Evolutionary conservation across 352 stramenopile genomes (phyloP), one percentile per base, ranked within the genome.

Genomic region (Pythium sp.): DNA sequence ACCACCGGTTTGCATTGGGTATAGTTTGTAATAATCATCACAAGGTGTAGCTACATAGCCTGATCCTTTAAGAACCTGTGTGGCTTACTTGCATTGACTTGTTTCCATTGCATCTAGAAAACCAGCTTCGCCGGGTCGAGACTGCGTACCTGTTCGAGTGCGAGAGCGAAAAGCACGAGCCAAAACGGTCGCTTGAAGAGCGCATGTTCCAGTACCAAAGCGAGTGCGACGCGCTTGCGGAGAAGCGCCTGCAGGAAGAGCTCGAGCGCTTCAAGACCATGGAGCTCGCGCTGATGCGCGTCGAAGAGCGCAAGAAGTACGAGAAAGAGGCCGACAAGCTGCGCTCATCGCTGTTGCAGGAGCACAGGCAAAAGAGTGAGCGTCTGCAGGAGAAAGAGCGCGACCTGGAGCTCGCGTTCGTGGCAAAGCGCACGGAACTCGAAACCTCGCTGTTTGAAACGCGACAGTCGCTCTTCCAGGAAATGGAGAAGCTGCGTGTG

Each of bases 371-470:
- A 18, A 81, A 81, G 7, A 69, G 83, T 4, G 68, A 80, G 38
- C 71, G 73, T 11, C 65, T 91, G 3, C 72, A 86, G 47, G 81
- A 93, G 34, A 76, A 71, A n/a, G 75, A 90, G 38, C 77, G 74
- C 24, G 81, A 91, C 28, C 69, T 91, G n/a, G 82, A 93, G 28
- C 68, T 89, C 53, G 70, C 68, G 34, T 90, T 89, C 72, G 72
- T 81, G 7, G 63, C 71, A 0, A 77, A 81, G 9, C 72, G 75
- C 68, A 81, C 78, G 0, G 78, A 90, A 58, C 62, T 93, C 0
- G 85, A 93, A 62, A 78, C 74, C 5, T 81, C 80, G 12, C 58
- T 91, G n/a, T 93, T 91, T 58, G 79, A 85, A 67, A 89, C 75
- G 4, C 68, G 85, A 0, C 85, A 93, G 68, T 70, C 68, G 8